Conservation (phyloP, 805 yeast genomes). For the Ogataea salicorniae region DNA sequence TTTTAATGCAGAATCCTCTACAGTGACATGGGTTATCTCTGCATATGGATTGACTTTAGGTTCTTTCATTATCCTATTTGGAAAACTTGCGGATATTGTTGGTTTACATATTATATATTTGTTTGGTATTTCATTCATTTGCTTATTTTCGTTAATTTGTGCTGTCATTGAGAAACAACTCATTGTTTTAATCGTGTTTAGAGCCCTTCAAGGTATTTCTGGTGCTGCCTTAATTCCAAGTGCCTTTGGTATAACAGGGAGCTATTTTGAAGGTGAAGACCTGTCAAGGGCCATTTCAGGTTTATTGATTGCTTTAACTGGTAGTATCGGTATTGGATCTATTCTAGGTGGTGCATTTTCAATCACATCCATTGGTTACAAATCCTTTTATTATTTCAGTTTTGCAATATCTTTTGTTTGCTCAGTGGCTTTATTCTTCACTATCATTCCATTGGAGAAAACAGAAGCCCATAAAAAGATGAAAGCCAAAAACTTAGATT, state of each 20-base stretch:
- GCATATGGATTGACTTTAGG: conserved; percentile 42
- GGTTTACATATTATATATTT: conserved; percentile 34
- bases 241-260: conserved; percentile 17
- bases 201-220: conserved; percentile 42
- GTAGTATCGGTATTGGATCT: conserved; percentile 32
- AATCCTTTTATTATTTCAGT: conserved; percentile 34
- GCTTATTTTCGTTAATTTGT: conserved; percentile 28
- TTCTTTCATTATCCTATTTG: conserved; percentile 38
- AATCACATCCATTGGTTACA: conserved; percentile 33
- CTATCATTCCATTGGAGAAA: conserved; percentile 26
- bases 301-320: conserved; percentile 20
- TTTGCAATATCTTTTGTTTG: conserved; percentile 28
- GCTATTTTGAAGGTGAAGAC: conserved; percentile 17
- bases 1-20: conserved; percentile 33
- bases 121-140: conserved; percentile 13
- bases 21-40: conserved; percentile 37
- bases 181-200: conserved; percentile 34
- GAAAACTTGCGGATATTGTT: conserved; percentile 37
- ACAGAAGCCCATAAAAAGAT: conserved; percentile 21
- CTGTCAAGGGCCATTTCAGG: conserved; percentile 11
- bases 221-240: conserved; percentile 38
- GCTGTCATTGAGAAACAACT: conserved; percentile 33
- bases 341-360: conserved; percentile 43
- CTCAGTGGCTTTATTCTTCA: conserved; percentile 14
- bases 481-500: conserved; percentile 30